phyloP scores from a whole-genome alignment of 2,329 filamentous ascomycete species.

The Cordyceps cateniannulata region DNA sequence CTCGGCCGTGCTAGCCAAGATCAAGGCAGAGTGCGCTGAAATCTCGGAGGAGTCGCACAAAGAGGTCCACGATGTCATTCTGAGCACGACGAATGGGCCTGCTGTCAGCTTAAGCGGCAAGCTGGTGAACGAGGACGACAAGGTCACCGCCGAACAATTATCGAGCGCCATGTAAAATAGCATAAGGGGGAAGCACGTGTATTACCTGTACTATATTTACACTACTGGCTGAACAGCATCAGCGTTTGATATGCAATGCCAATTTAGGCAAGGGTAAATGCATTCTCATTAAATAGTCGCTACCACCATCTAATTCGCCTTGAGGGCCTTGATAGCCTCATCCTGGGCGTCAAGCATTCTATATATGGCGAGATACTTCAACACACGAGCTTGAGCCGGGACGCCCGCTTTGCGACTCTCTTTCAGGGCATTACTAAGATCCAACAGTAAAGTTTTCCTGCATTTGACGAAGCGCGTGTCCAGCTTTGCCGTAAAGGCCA shows the following conservation, averaged over 20 bases:
- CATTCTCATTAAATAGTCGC: conserved; percentile 23
- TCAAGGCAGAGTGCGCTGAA: conserved; percentile 73
- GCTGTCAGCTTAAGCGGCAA: conserved; percentile 82
- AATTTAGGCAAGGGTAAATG: background rate
- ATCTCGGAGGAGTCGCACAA: conserved; percentile 51
- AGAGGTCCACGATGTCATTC: conserved; percentile 55
- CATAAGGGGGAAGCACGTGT: conserved; percentile 13
- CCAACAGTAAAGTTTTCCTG: conserved; percentile 50
- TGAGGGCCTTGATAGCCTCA: conserved; percentile 45
- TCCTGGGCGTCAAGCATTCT: conserved; percentile 43
- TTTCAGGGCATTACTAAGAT: conserved; percentile 44
- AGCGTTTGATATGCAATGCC: conserved; percentile 13
- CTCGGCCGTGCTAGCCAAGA: conserved; percentile 63
- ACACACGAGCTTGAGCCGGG: conserved; percentile 36
- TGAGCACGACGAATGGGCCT: conserved; percentile 82
- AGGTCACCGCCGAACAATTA: conserved; percentile 46
- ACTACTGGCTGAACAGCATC: conserved; percentile 12
- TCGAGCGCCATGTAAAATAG: conserved; percentile 45
- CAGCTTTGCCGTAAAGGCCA: conserved; percentile 44
- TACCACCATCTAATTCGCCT: conserved; percentile 19
- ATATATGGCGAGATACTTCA: conserved; percentile 50
- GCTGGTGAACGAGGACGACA: conserved; percentile 57
- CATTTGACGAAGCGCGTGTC: conserved; percentile 47
- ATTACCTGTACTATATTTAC: conserved; percentile 14
- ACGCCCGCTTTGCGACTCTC: conserved; percentile 37